Conservation (phyloP, 148 eudicot genomes). For the Mesembryanthemum crystallinum region DNA sequence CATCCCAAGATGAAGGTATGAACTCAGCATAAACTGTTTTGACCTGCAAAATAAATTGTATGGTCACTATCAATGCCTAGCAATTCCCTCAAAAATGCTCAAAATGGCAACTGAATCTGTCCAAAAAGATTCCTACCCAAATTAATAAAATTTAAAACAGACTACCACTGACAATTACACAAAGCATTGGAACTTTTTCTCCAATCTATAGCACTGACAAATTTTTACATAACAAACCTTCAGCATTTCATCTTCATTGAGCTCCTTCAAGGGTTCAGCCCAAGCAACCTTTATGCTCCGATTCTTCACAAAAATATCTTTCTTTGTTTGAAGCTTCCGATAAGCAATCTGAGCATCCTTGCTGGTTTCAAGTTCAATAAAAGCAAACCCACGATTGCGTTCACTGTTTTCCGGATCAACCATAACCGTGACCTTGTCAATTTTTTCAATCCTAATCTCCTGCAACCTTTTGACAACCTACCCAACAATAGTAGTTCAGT, state of each 20-base stretch:
- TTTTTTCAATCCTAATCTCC: constrained; percentile 47
- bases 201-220: constrained; percentile 12
- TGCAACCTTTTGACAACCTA: constrained; percentile 49
- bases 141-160: neutral
- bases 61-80: constrained; percentile 11
- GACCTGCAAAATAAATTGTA: constrained; percentile 34
- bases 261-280: constrained; percentile 64
- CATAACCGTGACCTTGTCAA: constrained; percentile 53
- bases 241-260: constrained; percentile 52
- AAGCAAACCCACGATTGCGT: constrained; percentile 67
- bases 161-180: constrained; percentile 3
- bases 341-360: constrained; percentile 57
- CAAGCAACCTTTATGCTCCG: constrained; percentile 51
- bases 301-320: constrained; percentile 40
- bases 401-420: constrained; percentile 49
- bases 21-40: constrained; percentile 68
- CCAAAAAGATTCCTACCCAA: neutral
- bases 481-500: constrained; percentile 9
- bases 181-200: neutral
- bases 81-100: neutral
- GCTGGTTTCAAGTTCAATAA: constrained; percentile 58
- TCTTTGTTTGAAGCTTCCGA: constrained; percentile 56
- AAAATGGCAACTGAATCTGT: neutral
- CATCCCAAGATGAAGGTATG: constrained; percentile 61
- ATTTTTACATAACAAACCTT: constrained; percentile 39